Base-by-base conservation (phyloP, 257 asterid genomes). In the Przewalskia tangutica region DNA sequence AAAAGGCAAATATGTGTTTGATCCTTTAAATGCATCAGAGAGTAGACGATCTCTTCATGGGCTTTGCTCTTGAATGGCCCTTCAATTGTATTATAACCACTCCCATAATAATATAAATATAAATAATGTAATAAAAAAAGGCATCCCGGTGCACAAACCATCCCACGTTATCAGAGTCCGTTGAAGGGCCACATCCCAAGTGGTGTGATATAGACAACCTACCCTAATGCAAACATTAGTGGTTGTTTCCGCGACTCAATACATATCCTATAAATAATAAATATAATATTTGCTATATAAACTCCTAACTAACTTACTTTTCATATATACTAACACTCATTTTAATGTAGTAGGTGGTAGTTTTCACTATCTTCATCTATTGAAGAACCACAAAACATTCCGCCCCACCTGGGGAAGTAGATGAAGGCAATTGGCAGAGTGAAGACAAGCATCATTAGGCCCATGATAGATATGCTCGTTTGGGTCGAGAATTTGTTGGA, bases 331-430 rank as follows among this genome's bases (percentile, higher is more conserved):
- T 67, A 40, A 34, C 27, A 18, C n/a, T 42, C 10, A 10, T 44
- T 44, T 68, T n/a, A 68, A 11, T 16, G 53, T 13, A 88, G 84
- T 82, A 84, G 64, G 53, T 36, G 59, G 55, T 77, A 81, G 60
- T 83, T 55, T 1, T 76, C 81, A 32, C 81, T 55, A 36, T 81
- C 54, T 11, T 23, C 70, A 12, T 51, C 58, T 23, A 38, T 6
- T 2, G 89, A 56, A 77, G 92, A 87, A 56, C 84, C 89, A 77
- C 86, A 86, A 10, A 91, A 81, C 90, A 90, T 90, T 8, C 95
- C 93, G 17, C 95, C 95, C 86, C 89, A 89, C 14, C 50, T 40
- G 14, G 89, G 89, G 68, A 91, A 91, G 84, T 84, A 88, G 62
- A 91, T 82, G 38, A 89, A 85, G 5, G 90, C 81, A 58, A 90